phyloP scores from a whole-genome alignment of 2,329 filamentous ascomycete genomes.

The Fusarium austroafricanum region DNA sequence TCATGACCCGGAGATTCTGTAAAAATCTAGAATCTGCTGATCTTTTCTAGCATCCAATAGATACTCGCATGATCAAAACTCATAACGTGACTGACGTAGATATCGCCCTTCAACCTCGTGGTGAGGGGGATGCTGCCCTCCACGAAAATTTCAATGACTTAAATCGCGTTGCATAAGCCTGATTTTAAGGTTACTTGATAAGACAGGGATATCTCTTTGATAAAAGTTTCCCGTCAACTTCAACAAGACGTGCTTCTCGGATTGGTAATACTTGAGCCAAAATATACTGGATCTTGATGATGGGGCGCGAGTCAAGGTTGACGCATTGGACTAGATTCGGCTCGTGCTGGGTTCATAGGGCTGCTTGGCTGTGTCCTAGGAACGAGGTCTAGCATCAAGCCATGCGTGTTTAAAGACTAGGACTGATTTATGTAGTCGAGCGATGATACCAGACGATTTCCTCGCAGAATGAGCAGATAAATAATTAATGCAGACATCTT shows the following conservation, averaged over 20 bases:
- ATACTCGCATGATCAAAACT: background rate
- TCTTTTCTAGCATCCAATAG: slow-evolving; percentile 1
- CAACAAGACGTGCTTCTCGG: background rate
- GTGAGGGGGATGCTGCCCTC: background rate
- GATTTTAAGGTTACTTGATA: background rate
- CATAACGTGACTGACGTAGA: slow-evolving; percentile 3
- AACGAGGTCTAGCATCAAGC: no score
- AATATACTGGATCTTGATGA: background rate
- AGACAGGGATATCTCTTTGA: background rate
- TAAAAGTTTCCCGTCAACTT: background rate
- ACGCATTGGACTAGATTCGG: background rate
- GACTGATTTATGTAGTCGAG: background rate
- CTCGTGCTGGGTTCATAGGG: background rate
- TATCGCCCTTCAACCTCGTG: background rate
- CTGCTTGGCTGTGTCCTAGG: background rate
- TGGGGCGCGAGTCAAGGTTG: background rate
- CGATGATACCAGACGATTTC: background rate
- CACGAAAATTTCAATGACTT: background rate
- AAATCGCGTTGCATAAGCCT: background rate
- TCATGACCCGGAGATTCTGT: slow-evolving; percentile 7
- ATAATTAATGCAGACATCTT: background rate
- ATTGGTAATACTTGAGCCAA: background rate
- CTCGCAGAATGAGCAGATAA: background rate
- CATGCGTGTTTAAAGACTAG: background rate
- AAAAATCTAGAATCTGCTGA: slow-evolving; percentile 24